Conservation (phyloP, 2,329 filamentous ascomycete species). For the Venturia oleaginea region DNA sequence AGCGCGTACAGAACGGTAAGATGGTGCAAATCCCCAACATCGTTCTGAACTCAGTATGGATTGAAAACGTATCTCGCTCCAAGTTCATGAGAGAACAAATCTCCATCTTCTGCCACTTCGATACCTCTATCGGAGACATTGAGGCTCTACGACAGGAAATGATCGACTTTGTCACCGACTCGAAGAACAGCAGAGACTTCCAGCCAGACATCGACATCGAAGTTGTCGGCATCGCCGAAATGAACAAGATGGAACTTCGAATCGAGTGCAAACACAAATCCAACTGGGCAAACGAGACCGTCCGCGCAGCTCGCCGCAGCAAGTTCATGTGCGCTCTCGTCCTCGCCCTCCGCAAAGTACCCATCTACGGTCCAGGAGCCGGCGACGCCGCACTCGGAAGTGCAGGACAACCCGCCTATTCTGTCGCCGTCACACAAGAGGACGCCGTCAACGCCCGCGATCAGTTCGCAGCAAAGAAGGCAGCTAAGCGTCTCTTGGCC, state of each 20-base stretch:
- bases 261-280: conserved; percentile 80
- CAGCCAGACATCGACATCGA: conserved; percentile 72
- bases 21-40: conserved; percentile 82
- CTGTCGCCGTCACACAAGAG: conserved; percentile 63
- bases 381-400: conserved; percentile 53
- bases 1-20: conserved; percentile 72
- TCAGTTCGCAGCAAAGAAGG: conserved; percentile 39
- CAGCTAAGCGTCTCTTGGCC: conserved; percentile 58
- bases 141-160: conserved; percentile 78
- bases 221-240: conserved; percentile 67
- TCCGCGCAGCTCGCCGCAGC: conserved; percentile 72
- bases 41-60: conserved; percentile 81
- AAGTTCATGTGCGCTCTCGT: conserved; percentile 97
- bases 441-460: conserved; percentile 57
- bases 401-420: conserved; percentile 67
- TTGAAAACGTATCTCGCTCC: conserved; percentile 87
- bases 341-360: conserved; percentile 74
- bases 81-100: conserved; percentile 86
- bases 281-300: conserved; percentile 58
- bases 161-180: conserved; percentile 69
- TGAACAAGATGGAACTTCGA: conserved; percentile 79
- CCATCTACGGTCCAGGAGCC: conserved; percentile 74
- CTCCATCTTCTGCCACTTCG: conserved; percentile 71
- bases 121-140: conserved; percentile 82
- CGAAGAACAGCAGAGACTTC: conserved; percentile 88